These are phyloP conservation scores for Mucor velutinosus DNA, from an alignment of 371 early-diverging fungal genomes.

Conservation along the genomic window DNA sequence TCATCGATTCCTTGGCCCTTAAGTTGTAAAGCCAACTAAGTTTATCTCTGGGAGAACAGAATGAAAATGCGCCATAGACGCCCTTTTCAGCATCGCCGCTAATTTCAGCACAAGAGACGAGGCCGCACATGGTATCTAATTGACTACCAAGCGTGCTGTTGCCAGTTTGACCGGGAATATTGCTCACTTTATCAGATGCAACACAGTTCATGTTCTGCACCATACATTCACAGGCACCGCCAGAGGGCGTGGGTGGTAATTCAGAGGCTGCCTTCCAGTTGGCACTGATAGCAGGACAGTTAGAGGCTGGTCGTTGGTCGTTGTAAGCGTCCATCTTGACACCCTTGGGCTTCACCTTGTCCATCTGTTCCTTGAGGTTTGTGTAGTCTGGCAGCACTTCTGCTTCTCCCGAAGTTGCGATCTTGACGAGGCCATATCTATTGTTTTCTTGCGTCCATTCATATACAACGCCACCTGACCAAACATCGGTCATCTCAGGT, in stretches of 20 bases:
- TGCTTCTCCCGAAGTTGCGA: slow-evolving; percentile 36
- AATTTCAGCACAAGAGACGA: slow-evolving; percentile 57
- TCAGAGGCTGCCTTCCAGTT: slow-evolving; percentile 62
- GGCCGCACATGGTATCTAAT: slow-evolving; percentile 56
- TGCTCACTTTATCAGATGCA: slow-evolving; percentile 47
- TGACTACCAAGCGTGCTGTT: slow-evolving; percentile 33
- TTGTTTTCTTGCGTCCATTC: slow-evolving; percentile 83
- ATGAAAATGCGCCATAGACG: slow-evolving; percentile 57
- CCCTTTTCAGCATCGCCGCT: slow-evolving; percentile 55
- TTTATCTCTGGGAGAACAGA: slow-evolving; percentile 54
- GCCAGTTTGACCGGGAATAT: background rate
- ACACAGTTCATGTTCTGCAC: slow-evolving; percentile 63
- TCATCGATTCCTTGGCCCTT: slow-evolving; percentile 25
- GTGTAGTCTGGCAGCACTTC: slow-evolving; percentile 51
- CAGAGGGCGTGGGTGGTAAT: slow-evolving; percentile 74
- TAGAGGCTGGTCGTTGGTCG: slow-evolving; percentile 29
- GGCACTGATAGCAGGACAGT: slow-evolving; percentile 57
- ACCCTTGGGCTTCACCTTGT: slow-evolving; percentile 45
- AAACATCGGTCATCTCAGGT: slow-evolving; percentile 63
- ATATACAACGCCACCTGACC: slow-evolving; percentile 82
- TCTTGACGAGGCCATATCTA: slow-evolving; percentile 75
- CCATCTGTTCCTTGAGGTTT: slow-evolving; percentile 45
- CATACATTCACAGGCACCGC: slow-evolving; percentile 72
- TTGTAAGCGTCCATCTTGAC: slow-evolving; percentile 52
- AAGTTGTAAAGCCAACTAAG: slow-evolving; percentile 50